Evolutionary conservation across 148 eudicot genomes (phyloP), one percentile per base, ranked within the genome.

Genomic region (Silene uniflora): DNA sequence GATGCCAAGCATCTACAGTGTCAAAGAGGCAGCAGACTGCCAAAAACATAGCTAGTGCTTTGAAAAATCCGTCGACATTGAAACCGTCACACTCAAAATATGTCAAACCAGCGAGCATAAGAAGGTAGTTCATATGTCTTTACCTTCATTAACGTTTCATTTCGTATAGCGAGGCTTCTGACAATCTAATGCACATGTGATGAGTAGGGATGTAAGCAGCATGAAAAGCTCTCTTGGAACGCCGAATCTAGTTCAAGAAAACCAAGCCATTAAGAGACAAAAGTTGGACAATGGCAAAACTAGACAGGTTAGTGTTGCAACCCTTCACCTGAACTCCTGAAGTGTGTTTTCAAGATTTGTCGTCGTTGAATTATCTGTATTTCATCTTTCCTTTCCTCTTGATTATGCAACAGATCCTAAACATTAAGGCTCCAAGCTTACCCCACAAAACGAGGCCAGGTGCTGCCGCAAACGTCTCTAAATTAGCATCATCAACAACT

Each of bases 231-330:
- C 81, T 56, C 72, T 17, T 72, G 89, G 86, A 58, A 91, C 91
- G 65, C 91, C 92, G 18, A 92, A 80, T 80, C 75, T 95, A 64
- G 89, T 81, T 47, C 99, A 88, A 54, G 99, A 95, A 81, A 92
- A 95, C 80, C 99, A 88, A 78, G 91, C 99, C 64, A 84, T 95
- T 73, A 95, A 95, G 84, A 91, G 88, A 76, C 98, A 95, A 76
- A 95, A 92, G 77, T 80, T 95, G 67, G 99, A 92, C 39, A 90
- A 85, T 52, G 98, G 98, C 49, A 83, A 81, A 76, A 73, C 92
- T 67, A 85, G 94, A 71, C 93, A 89, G 89, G 99, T 92, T 24
- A 59, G 90, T 77, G 21, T 71, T 27, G 3, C 32, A 18, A 19
- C 22, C 71, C 55, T 18, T 18, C 23, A 35, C 21, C 24, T n/a